Percentiles rank a stretch among this genome's conserved stretches.
phyloP scores from a whole-genome alignment of 345 rosid genomes.

The Lumnitzera littorea region DNA sequence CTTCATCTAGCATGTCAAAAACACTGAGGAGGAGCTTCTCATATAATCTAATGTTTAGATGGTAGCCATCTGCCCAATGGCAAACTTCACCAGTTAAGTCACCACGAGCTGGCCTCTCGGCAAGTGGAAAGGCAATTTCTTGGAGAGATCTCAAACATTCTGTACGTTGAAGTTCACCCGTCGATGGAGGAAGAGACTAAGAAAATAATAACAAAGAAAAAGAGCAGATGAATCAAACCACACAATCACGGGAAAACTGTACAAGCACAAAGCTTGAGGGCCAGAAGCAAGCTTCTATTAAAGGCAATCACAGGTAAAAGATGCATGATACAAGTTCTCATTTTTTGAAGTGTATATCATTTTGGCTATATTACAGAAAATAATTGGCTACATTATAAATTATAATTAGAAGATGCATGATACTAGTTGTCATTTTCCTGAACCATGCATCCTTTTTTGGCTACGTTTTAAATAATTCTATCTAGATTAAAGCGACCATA shows the following conservation, averaged over 20 bases:
- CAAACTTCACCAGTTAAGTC: slow-evolving; percentile 98
- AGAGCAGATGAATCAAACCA: neutral
- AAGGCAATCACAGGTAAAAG: neutral
- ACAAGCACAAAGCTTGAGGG: neutral
- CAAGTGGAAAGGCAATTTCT: slow-evolving; percentile 84
- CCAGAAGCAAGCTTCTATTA: neutral
- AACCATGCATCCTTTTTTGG: too few relatives aligned
- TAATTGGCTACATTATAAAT: too few relatives aligned
- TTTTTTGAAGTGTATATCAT: too few relatives aligned
- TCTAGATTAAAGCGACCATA: too few relatives aligned
- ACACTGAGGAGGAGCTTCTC: slow-evolving; percentile 89
- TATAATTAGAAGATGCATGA: too few relatives aligned
- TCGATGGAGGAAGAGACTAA: slow-evolving; percentile 74
- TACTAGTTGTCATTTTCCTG: too few relatives aligned
- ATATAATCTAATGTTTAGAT: slow-evolving; percentile 78
- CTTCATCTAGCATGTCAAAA: slow-evolving; percentile 90
- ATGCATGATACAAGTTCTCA: too few relatives aligned
- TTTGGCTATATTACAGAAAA: too few relatives aligned
- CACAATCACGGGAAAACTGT: neutral
- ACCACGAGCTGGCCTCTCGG: slow-evolving; percentile 96
- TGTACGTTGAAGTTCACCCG: slow-evolving; percentile 85
- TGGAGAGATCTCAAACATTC: slow-evolving; percentile 86
- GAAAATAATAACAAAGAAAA: slow-evolving; percentile 7
- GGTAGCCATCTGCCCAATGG: slow-evolving; percentile 99
- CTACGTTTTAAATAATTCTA: too few relatives aligned